Percentiles rank a stretch among this genome's conserved stretches.
phyloP scores from a whole-genome alignment of 1,139 yeast genomes.

The Torulaspora globosa region DNA sequence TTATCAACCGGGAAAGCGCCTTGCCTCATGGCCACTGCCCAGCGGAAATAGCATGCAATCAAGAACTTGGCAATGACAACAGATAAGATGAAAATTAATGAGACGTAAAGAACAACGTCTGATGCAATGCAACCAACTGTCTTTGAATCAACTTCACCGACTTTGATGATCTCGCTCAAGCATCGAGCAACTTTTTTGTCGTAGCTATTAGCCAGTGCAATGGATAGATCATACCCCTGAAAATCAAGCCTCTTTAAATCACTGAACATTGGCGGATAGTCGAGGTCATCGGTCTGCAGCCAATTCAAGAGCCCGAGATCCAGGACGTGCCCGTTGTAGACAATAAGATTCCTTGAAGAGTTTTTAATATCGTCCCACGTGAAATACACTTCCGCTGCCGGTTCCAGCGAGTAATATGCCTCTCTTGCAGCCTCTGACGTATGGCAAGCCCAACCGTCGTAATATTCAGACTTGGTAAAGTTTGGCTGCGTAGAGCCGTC shows the following conservation, averaged over 20 bases:
- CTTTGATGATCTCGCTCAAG: constrained; percentile 79
- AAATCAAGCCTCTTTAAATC: constrained; percentile 55
- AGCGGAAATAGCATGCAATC: constrained; percentile 84
- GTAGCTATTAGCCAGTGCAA: constrained; percentile 62
- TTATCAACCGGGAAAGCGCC: constrained; percentile 67
- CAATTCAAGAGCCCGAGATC: constrained; percentile 74
- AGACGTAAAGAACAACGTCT: constrained; percentile 68
- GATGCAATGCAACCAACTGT: constrained; percentile 97
- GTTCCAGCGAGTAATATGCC: constrained; percentile 58
- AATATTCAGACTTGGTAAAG: constrained; percentile 52
- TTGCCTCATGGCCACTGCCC: constrained; percentile 73
- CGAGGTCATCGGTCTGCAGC: constrained; percentile 63
- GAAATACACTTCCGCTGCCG: constrained; percentile 73
- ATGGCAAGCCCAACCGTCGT: constrained; percentile 90
- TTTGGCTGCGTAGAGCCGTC: constrained; percentile 70
- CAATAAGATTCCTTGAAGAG: constrained; percentile 71
- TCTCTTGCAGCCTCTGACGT: constrained; percentile 66
- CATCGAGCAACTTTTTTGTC: constrained; percentile 77
- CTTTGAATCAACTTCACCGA: constrained; percentile 84
- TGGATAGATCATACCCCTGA: constrained; percentile 77
- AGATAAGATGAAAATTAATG: constrained; percentile 78
- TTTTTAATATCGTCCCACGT: constrained; percentile 84
- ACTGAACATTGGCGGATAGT: constrained; percentile 69
- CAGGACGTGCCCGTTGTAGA: constrained; percentile 81
- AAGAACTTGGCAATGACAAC: constrained; percentile 72